Base-by-base conservation (phyloP, 306 rosid genomes). In the Styphnolobium japonicum region DNA sequence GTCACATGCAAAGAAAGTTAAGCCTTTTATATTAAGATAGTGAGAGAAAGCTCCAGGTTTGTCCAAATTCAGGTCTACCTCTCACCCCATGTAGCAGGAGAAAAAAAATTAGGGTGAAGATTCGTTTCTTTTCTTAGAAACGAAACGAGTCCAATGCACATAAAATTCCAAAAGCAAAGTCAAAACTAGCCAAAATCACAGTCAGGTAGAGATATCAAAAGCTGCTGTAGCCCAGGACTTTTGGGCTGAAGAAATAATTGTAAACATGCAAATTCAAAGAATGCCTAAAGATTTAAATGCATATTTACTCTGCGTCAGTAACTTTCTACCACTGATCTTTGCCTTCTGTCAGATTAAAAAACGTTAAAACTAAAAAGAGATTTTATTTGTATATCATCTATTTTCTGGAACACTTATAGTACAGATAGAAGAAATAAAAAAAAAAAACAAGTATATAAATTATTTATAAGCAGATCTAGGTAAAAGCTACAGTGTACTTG, bases 1-100 rank as follows among this genome's bases (percentile, higher is more conserved):
- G 86, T 76, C 85, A 76, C 77, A 33, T 15, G 79, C 71, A 18
- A 57, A 60, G 91, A 87, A 84, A 75, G 82, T 82, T 76, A 37
- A 4, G 74, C 27, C 45, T 9, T 58, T 21, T 12, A 1, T 21
- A 68, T 21, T 71, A 39, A 40, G 76, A 11, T 58, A 69, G 15
- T 48, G 68, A 19, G 10, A 62, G 3, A 43, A 15, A 31, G 53
- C 25, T 6, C 19, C 4, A 15, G 22, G 49, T 43, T 23, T 23
- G 67, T 75, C 75, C 15, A 45, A 75, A 37, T 76, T 53, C 10
- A 61, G 52, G 71, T 6, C 21, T 66, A 11, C 67, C 64, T 42
- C 73, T 53, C 75, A 6, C 29, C 33, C 3, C 31, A 22, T 16
- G 78, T 53, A 18, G 14, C 60, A 19, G 42, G n/a, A n/a, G n/a